These are phyloP conservation scores for Orbilia oligospora DNA, from an alignment of 2,329 filamentous ascomycete genomes.

Conservation along the genomic window DNA sequence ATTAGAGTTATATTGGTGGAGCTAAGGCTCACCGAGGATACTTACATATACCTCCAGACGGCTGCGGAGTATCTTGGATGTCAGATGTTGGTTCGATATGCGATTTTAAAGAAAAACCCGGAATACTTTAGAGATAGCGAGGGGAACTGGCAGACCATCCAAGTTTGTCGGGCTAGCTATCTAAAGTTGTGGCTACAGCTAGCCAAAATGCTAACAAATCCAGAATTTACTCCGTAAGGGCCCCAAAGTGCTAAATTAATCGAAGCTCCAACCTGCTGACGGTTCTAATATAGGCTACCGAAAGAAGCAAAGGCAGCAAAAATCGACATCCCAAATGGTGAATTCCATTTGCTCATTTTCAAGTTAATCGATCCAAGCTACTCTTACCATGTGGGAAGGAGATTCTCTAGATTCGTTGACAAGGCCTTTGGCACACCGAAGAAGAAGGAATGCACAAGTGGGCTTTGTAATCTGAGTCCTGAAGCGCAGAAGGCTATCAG, in stretches of 20 bases:
- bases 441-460: constrained; percentile 42
- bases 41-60: constrained; percentile 37
- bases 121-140: constrained; percentile 31
- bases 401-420: constrained; percentile 42
- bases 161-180: constrained; percentile 15
- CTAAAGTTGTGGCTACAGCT: constrained; percentile 34
- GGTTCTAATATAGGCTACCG: constrained; percentile 19
- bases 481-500: constrained; percentile 42
- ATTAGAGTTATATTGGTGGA: constrained; percentile 32
- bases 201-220: constrained; percentile 35
- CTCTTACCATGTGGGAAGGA: constrained; percentile 29
- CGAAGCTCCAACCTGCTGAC: background rate
- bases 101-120: constrained; percentile 42
- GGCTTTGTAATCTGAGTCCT: constrained; percentile 47
- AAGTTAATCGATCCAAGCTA: constrained; percentile 47
- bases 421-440: constrained; percentile 37
- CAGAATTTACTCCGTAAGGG: constrained; percentile 37
- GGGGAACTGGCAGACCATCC: constrained; percentile 19
- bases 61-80: constrained; percentile 49
- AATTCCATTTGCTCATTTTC: constrained; percentile 44
- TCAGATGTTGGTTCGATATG: constrained; percentile 45
- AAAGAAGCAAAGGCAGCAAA: constrained; percentile 46
- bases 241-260: background rate
- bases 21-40: constrained; percentile 34
- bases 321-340: constrained; percentile 41